A percentile compares a stretch with the other conserved stretches of the same genome.
Conservation (phyloP, 2,329 filamentous ascomycete species). For the Seiridium cupressi region DNA sequence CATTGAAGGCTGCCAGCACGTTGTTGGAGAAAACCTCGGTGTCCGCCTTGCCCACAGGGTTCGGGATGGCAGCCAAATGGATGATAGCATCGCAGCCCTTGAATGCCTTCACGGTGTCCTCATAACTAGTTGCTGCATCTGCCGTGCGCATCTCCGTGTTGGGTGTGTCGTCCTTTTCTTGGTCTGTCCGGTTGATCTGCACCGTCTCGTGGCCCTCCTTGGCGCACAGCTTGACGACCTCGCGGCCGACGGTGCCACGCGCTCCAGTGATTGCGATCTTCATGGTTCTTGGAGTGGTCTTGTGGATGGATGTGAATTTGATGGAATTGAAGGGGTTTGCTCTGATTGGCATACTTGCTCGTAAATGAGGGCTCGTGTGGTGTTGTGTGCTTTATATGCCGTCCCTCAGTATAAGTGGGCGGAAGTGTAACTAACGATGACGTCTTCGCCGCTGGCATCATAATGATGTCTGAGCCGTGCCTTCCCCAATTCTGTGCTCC, state of each 20-base stretch:
- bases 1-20: constrained; percentile 34
- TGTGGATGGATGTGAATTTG: neutral
- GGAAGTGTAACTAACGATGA: neutral
- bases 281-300: constrained; percentile 16
- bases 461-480: neutral
- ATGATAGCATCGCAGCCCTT: constrained; percentile 34
- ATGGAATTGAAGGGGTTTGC: neutral
- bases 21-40: constrained; percentile 33
- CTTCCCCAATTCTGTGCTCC: neutral
- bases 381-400: neutral
- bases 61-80: constrained; percentile 25
- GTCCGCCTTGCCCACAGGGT: constrained; percentile 30
- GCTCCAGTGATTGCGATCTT: constrained; percentile 39
- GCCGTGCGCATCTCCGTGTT: constrained; percentile 32
- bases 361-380: too few relatives aligned
- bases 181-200: constrained; percentile 30
- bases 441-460: neutral
- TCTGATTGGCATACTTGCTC: neutral
- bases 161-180: constrained; percentile 24
- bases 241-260: constrained; percentile 23
- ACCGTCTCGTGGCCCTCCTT: constrained; percentile 28
- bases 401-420: neutral
- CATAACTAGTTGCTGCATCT: constrained; percentile 29
- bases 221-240: constrained; percentile 1
- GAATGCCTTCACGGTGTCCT: constrained; percentile 27